Evolutionary conservation across 805 yeast genomes (phyloP).

Genomic region (Hanseniaspora vineae): DNA sequence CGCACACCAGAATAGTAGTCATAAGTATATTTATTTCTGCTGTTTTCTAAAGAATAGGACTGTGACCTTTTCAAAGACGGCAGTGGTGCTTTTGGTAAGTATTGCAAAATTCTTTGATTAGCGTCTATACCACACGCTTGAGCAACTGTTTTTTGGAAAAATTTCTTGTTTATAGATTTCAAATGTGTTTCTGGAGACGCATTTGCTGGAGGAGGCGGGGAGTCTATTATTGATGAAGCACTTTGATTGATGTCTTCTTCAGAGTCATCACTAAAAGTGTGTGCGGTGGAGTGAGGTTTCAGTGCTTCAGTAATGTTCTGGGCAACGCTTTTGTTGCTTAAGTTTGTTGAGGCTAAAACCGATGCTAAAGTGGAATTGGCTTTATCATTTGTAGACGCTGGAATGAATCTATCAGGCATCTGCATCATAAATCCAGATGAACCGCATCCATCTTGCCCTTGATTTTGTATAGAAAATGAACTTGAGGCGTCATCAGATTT

Average conservation of each 20-base stretch:
- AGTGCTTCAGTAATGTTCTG: background rate
- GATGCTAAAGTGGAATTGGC: background rate
- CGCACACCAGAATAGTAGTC: background rate
- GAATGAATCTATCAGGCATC: background rate
- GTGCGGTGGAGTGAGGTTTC: background rate
- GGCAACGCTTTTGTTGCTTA: background rate
- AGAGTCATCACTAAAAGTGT: conserved; percentile 1
- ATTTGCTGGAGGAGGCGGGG: conserved; percentile 29
- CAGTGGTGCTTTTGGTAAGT: conserved; percentile 75
- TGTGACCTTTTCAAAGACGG: conserved; percentile 23
- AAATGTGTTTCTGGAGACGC: conserved; percentile 34
- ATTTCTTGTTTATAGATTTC: conserved; percentile 29
- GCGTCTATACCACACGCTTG: conserved; percentile 86
- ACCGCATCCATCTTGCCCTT: background rate
- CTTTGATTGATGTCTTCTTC: conserved; percentile 32
- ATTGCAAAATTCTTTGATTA: conserved; percentile 72
- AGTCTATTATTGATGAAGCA: conserved; percentile 24
- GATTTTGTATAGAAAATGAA: no score
- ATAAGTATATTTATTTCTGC: conserved; percentile 7
- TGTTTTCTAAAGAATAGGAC: conserved; percentile 17
- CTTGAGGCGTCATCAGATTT: no score
- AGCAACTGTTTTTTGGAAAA: conserved; percentile 73
- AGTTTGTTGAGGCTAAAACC: background rate
- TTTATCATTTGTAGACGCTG: background rate
- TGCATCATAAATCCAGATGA: background rate